A percentile compares a stretch with the other conserved stretches of the same genome.
phyloP scores from a whole-genome alignment of 163 green algal species.

The Scenedesmus sp. region DNA sequence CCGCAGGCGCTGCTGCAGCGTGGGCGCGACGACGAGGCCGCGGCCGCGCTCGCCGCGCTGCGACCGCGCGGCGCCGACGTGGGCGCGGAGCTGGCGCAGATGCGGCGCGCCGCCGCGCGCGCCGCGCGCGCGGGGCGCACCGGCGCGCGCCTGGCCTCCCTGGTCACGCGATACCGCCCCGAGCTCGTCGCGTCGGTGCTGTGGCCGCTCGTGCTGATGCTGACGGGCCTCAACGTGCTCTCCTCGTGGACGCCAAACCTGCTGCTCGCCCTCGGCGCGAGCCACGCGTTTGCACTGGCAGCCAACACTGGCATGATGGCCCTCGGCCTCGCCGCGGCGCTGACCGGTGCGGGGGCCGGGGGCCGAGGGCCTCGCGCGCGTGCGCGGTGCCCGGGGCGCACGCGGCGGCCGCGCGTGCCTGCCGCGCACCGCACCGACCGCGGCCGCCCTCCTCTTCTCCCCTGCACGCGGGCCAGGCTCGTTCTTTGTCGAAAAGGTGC shows the following conservation, averaged over 20 bases:
- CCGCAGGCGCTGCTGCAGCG: slow-evolving; percentile 21
- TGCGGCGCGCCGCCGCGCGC: background rate
- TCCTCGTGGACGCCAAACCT: slow-evolving; percentile 11
- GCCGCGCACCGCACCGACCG: background rate
- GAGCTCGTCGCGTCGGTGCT: slow-evolving; percentile 1
- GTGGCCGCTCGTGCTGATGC: slow-evolving; percentile 18
- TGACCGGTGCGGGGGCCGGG: background rate
- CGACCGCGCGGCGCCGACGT: background rate
- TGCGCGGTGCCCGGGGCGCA: too few relatives aligned
- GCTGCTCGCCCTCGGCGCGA: background rate
- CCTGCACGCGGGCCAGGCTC: background rate
- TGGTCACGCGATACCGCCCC: background rate
- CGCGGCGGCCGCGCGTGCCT: too few relatives aligned
- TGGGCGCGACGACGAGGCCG: background rate
- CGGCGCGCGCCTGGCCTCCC: background rate
- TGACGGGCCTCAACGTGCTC: slow-evolving; percentile 3
- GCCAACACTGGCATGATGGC: slow-evolving; percentile 20
- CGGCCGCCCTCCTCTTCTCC: background rate
- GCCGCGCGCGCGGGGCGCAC: background rate
- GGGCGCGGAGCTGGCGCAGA: background rate
- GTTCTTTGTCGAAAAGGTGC: background rate
- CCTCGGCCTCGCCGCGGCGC: background rate
- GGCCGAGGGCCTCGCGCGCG: too few relatives aligned
- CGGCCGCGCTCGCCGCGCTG: background rate
- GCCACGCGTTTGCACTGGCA: background rate